These are phyloP conservation scores for Vigna trinervia DNA, from an alignment of 306 rosid species.

Conservation along the genomic window DNA sequence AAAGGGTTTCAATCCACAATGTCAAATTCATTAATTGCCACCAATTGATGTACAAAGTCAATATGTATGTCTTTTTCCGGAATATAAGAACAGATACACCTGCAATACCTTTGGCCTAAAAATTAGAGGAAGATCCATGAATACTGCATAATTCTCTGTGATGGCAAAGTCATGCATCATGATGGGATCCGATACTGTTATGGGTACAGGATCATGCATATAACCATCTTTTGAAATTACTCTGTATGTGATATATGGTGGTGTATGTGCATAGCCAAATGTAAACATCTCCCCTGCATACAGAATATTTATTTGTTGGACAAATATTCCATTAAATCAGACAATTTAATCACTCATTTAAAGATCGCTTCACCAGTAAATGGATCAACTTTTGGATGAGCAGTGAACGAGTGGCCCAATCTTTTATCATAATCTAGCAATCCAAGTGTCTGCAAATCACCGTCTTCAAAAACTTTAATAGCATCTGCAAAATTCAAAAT, in stretches of 20 bases:
- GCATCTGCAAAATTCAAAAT: constrained; percentile 65
- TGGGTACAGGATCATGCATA: constrained; percentile 95
- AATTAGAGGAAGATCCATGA: constrained; percentile 91
- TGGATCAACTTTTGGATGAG: constrained; percentile 99
- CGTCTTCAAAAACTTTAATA: constrained; percentile 93
- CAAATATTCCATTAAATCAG: constrained; percentile 31
- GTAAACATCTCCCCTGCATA: constrained; percentile 96
- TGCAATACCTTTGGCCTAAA: constrained; percentile 84
- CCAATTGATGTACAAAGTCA: constrained; percentile 20
- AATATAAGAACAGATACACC: constrained; percentile 24
- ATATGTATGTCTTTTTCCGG: not conserved
- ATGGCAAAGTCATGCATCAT: constrained; percentile 99
- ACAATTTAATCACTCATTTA: constrained; percentile 31
- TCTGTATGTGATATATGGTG: constrained; percentile 93
- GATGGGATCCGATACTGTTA: constrained; percentile 84
- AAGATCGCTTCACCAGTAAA: constrained; percentile 69
- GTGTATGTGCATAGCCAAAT: constrained; percentile 83
- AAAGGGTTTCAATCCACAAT: constrained; percentile 35
- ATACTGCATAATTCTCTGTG: constrained; percentile 83
- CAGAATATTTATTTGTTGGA: constrained; percentile 40
- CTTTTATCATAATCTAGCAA: constrained; percentile 94
- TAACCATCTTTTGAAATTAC: constrained; percentile 87
- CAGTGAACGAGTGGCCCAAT: constrained; percentile 87
- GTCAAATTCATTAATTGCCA: constrained; percentile 23
- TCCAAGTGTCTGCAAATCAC: constrained; percentile 94